Evolutionary conservation across 1,139 yeast species (phyloP).

Genomic region (Protomyces arabidopsidicola): DNA sequence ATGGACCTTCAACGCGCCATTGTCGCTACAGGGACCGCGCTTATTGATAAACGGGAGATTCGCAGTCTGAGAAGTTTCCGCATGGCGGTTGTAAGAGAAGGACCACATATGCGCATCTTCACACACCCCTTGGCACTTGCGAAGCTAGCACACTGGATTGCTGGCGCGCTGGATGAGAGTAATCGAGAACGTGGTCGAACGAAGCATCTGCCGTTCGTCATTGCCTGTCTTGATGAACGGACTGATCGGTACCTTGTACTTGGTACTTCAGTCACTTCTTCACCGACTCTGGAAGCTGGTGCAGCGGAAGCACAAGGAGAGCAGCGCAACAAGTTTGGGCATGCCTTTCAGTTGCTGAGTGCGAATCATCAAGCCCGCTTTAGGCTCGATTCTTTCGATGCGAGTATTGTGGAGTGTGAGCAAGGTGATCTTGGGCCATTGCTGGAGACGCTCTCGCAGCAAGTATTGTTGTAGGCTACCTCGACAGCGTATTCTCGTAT

Average conservation of each 20-base stretch:
- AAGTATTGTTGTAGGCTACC: conserved; percentile 9
- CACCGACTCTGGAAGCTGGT: conserved; percentile 52
- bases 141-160: conserved; percentile 82
- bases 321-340: conserved; percentile 69
- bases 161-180: conserved; percentile 46
- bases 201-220: conserved; percentile 62
- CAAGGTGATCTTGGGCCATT: conserved; percentile 85
- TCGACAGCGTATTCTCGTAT: neutral
- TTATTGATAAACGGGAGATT: conserved; percentile 73
- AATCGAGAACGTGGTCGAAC: conserved; percentile 29
- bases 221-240: conserved; percentile 72
- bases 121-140: conserved; percentile 80
- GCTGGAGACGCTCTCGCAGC: conserved; percentile 62
- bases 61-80: conserved; percentile 77
- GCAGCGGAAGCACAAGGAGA: conserved; percentile 31
- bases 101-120: conserved; percentile 73
- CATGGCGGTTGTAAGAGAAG: conserved; percentile 82
- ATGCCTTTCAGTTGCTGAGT: conserved; percentile 85
- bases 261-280: conserved; percentile 65
- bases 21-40: conserved; percentile 81
- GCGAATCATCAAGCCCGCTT: conserved; percentile 79
- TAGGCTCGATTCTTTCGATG: conserved; percentile 88
- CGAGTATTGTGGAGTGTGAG: conserved; percentile 83
- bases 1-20: conserved; percentile 77
- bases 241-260: conserved; percentile 82